Evolutionary conservation across 2,329 filamentous ascomycete genomes (phyloP).

Genomic region (Pyricularia pennisetigena): DNA sequence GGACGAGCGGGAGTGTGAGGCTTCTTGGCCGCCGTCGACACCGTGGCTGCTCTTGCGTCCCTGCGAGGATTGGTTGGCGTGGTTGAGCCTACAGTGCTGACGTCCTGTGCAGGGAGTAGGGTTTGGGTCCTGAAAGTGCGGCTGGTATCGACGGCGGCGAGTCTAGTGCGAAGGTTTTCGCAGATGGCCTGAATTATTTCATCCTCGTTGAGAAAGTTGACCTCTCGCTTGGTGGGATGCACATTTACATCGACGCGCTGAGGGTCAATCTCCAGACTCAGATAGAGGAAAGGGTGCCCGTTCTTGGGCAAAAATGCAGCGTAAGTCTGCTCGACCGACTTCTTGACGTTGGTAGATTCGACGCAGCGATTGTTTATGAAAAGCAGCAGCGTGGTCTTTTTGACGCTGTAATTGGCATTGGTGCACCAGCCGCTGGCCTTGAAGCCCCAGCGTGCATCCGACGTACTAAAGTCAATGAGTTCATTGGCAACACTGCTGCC

Average conservation of each 20-base stretch:
- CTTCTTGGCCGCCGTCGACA: constrained; percentile 14
- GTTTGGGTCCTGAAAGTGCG: constrained; percentile 92
- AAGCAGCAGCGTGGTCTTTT: constrained; percentile 75
- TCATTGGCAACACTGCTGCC: constrained; percentile 80
- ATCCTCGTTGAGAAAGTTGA: constrained; percentile 95
- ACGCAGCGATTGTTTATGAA: constrained; percentile 97
- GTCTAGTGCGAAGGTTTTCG: constrained; percentile 62
- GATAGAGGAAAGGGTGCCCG: constrained; percentile 86
- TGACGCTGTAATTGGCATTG: constrained; percentile 91
- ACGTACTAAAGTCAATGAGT: constrained; percentile 63
- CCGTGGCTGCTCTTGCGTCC: constrained; percentile 25
- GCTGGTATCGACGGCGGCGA: constrained; percentile 85
- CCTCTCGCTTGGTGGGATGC: constrained; percentile 92
- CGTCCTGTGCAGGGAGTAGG: constrained; percentile 51
- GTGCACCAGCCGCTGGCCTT: constrained; percentile 71
- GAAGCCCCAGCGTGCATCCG: constrained; percentile 75
- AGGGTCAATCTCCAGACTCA: constrained; percentile 88
- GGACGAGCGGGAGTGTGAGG: constrained; percentile 37
- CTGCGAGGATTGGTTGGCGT: constrained; percentile 13
- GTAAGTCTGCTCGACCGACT: constrained; percentile 86
- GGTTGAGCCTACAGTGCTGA: neutral
- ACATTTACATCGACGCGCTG: constrained; percentile 93
- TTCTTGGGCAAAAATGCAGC: constrained; percentile 81
- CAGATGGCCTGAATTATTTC: constrained; percentile 87
- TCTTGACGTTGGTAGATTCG: constrained; percentile 80